Percentiles rank a stretch among this genome's conserved stretches.
Evolutionary conservation across 306 rosid species (phyloP).

Genomic region (Boehmeria nivea): DNA sequence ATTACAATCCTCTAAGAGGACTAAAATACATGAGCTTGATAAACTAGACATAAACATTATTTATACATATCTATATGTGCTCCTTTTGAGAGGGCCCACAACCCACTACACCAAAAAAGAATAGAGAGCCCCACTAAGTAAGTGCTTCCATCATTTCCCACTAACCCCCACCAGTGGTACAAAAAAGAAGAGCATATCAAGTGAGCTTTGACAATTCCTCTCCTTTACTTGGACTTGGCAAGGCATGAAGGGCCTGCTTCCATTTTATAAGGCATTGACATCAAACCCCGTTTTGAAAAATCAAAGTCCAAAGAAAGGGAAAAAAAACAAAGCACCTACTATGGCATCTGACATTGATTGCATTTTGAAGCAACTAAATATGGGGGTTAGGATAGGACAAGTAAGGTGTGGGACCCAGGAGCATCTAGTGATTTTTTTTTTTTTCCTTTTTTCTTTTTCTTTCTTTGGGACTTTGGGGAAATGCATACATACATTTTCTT

Average conservation of each 20-base stretch:
- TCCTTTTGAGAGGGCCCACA: slow-evolving; percentile 75
- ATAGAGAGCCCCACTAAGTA: slow-evolving; percentile 39
- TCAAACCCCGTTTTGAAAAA: slow-evolving; percentile 55
- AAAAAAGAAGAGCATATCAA: slow-evolving; percentile 54
- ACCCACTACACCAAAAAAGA: slow-evolving; percentile 49
- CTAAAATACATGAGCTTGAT: slow-evolving; percentile 29
- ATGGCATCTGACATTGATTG: slow-evolving; percentile 92
- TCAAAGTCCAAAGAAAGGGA: slow-evolving; percentile 38
- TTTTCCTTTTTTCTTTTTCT: background rate
- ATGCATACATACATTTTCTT: slow-evolving; percentile 5
- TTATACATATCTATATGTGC: slow-evolving; percentile 34
- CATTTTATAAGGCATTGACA: slow-evolving; percentile 55
- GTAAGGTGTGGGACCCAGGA: slow-evolving; percentile 40
- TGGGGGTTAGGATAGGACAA: slow-evolving; percentile 47
- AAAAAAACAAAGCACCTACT: slow-evolving; percentile 32
- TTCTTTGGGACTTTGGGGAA: slow-evolving; percentile 25
- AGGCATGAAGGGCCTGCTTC: slow-evolving; percentile 45
- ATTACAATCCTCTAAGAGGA: slow-evolving; percentile 27
- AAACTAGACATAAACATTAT: slow-evolving; percentile 1
- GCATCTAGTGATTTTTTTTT: slow-evolving; percentile 20
- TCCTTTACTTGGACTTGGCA: slow-evolving; percentile 54
- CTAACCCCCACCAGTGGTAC: slow-evolving; percentile 47
- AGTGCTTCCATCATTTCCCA: slow-evolving; percentile 79
- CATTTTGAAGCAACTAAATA: slow-evolving; percentile 57
- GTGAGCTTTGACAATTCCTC: slow-evolving; percentile 64